phyloP scores from a whole-genome alignment of 306 rosid genomes.

The Glycine soja region DNA sequence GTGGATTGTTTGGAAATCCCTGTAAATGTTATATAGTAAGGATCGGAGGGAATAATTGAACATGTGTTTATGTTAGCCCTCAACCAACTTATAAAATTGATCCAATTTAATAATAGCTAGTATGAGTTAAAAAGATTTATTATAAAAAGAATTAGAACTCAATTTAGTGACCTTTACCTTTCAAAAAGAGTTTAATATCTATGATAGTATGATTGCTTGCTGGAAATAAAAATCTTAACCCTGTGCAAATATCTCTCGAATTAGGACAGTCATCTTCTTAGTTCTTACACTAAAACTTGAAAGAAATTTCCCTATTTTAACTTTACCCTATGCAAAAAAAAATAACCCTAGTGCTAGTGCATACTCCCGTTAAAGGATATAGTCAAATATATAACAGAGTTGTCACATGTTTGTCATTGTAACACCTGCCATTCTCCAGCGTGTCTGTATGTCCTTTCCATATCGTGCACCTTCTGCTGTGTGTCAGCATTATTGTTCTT shows the following conservation, averaged over 20 bases:
- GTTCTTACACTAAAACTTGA: too few relatives aligned
- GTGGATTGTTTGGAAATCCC: too few relatives aligned
- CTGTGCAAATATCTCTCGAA: not conserved
- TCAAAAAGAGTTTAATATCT: not conserved
- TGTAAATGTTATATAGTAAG: too few relatives aligned
- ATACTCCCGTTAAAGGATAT: not conserved
- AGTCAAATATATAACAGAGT: not conserved
- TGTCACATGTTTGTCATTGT: not conserved
- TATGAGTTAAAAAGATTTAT: not conserved
- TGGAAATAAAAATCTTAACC: not conserved
- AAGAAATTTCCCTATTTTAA: not conserved
- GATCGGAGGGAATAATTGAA: too few relatives aligned
- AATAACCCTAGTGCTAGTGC: too few relatives aligned
- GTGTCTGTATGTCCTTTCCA: conserved; percentile 32
- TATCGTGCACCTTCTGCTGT: conserved; percentile 23
- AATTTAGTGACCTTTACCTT: not conserved
- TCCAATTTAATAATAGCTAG: not conserved
- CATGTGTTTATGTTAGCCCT: too few relatives aligned
- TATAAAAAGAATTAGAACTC: not conserved
- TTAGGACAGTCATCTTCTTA: too few relatives aligned
- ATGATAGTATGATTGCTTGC: not conserved
- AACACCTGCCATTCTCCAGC: conserved; percentile 3
- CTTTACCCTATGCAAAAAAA: not conserved
- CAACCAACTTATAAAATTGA: too few relatives aligned
- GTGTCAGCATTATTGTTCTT: conserved; percentile 25